Evolutionary conservation across 768 basidiomycete species (phyloP).

Genomic region (Cystoderma amianthinum): DNA sequence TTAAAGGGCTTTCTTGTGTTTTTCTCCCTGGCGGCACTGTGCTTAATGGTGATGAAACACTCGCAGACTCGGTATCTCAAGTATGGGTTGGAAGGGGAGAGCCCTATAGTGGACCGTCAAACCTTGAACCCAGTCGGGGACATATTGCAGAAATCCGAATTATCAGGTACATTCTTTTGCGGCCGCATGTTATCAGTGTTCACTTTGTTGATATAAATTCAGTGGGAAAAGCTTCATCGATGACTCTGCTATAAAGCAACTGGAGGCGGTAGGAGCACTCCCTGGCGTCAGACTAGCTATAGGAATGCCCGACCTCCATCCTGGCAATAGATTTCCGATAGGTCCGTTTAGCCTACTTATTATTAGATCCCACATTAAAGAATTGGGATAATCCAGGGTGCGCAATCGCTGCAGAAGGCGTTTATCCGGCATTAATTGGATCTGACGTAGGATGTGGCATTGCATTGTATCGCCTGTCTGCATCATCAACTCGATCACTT

Average conservation of each 20-base stretch:
- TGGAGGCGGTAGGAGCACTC: constrained; percentile 17
- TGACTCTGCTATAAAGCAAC: constrained; percentile 22
- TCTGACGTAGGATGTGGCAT: constrained; percentile 33
- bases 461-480: constrained; percentile 22
- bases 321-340: constrained; percentile 26
- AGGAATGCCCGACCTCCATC: constrained; percentile 34
- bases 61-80: constrained; percentile 14
- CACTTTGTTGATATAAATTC: too few species aligned
- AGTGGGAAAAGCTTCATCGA: constrained; percentile 22
- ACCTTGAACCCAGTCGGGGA: constrained; percentile 1
- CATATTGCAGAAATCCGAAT: constrained; percentile 17
- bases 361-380: not conserved
- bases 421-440: constrained; percentile 32
- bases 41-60: constrained; percentile 11
- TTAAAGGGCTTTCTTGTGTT: constrained; percentile 19
- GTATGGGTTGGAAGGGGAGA: constrained; percentile 28
- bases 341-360: constrained; percentile 7
- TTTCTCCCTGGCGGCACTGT: constrained; percentile 21
- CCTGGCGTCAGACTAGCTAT: constrained; percentile 20
- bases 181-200: not conserved
- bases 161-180: constrained; percentile 12
- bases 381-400: constrained; percentile 15
- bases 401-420: constrained; percentile 24
- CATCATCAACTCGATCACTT: constrained; percentile 13
- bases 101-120: constrained; percentile 23